Evolutionary conservation across 1,139 yeast genomes (phyloP), one percentile per base, ranked within the genome.

Genomic region (Hanseniaspora uvarum): DNA sequence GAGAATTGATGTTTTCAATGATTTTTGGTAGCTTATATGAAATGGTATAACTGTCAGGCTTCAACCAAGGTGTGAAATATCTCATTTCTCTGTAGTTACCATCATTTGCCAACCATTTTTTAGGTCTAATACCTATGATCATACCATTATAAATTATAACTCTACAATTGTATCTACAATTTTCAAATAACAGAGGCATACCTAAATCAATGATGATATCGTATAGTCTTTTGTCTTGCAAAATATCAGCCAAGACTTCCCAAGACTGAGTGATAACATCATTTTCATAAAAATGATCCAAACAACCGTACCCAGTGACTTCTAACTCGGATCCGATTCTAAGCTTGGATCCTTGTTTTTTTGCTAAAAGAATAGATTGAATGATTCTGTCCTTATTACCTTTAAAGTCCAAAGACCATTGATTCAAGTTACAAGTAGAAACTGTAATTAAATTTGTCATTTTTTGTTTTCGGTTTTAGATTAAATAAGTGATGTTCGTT

Each of bases 51-150:
- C 39, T 33, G 23, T 49, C 53, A 10, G 89, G 80, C 55, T 85
- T 77, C 62, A 79, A 75, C 98, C 98, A 92, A 14, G 97, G 95
- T 0, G 95, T 86, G 67, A 92, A 92, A 67, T 82, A 88, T 61
- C 99, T 77, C 97, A 92, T 89, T 68, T 92, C 99, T 53, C 98
- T 77, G 70, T 94, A 92, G 65, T 92, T 92, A 1, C 99, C 99
- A 70, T 92, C 98, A 66, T 92, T 94, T 21, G 97, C 97, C 54
- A 94, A 75, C 77, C 86, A 83, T 47, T 92, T 67, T 65, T 92
- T 92, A 26, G 99, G 99, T 63, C 97, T 79, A 60, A 92, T 92
- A 60, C 89, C 73, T 51, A 89, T 70, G 55, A 92, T 84, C 64
- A 79, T 72, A 24, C 92, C 88, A 69, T 88, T 80, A 65, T 79